Percentiles rank a stretch among this genome's conserved stretches.
Evolutionary conservation across 2,329 filamentous ascomycete species (phyloP).

Genomic region (Rutstroemia sp.): DNA sequence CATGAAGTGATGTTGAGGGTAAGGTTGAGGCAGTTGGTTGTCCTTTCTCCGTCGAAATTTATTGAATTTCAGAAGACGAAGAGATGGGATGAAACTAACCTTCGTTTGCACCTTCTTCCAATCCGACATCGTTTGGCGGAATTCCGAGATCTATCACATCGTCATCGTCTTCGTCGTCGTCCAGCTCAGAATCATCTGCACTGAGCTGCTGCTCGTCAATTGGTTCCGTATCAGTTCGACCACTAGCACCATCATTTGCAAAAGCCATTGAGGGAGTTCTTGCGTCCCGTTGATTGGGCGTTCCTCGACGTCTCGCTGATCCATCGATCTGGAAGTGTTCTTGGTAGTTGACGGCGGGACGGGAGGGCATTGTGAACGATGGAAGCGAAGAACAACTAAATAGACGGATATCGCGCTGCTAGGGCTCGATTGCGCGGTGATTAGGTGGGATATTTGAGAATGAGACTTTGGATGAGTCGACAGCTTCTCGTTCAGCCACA

Average conservation of each 20-base stretch:
- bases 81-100: conserved; percentile 3
- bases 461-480: neutral
- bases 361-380: neutral
- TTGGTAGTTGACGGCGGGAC: conserved; percentile 2
- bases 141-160: conserved; percentile 6
- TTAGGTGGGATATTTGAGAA: neutral
- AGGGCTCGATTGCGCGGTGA: neutral
- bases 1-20: neutral
- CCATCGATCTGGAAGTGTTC: conserved; percentile 4
- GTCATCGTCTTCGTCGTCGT: conserved; percentile 6
- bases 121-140: conserved; percentile 7
- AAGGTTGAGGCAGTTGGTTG: neutral
- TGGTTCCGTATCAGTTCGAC: neutral
- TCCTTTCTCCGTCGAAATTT: too few species aligned
- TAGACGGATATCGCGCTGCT: too few species aligned
- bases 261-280: neutral
- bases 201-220: neutral
- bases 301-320: neutral
- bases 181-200: conserved; percentile 1
- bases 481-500: neutral
- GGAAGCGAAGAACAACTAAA: neutral
- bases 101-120: conserved; percentile 7
- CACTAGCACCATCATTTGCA: neutral
- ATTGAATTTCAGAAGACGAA: neutral
- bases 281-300: neutral